These are phyloP conservation scores for Talaromyces albobiverticillius DNA, from an alignment of 2,329 filamentous ascomycete genomes.

Conservation along the genomic window DNA sequence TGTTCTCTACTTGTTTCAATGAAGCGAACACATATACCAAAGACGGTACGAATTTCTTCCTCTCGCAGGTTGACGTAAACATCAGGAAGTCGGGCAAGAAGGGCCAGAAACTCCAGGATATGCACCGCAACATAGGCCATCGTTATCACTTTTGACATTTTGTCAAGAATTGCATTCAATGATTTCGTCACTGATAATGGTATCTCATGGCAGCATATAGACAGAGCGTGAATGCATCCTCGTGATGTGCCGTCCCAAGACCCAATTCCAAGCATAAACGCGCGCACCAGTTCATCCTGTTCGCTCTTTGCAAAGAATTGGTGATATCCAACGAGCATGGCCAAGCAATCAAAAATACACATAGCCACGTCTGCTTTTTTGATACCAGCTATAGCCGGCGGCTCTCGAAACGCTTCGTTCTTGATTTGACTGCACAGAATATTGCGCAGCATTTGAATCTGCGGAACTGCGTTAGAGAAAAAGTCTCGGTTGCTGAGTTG, in stretches of 20 bases:
- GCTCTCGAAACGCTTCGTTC: slow-evolving; percentile 73
- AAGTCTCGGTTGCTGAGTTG: slow-evolving; percentile 88
- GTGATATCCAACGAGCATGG: slow-evolving; percentile 87
- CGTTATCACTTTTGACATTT: slow-evolving; percentile 95
- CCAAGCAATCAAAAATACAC: slow-evolving; percentile 81
- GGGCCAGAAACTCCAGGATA: slow-evolving; percentile 91
- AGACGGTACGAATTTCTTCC: slow-evolving; percentile 89
- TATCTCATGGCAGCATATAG: slow-evolving; percentile 92
- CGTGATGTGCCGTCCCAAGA: slow-evolving; percentile 84
- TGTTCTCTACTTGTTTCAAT: slow-evolving; percentile 79
- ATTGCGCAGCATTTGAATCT: slow-evolving; percentile 72
- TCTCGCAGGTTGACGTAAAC: slow-evolving; percentile 86
- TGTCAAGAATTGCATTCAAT: slow-evolving; percentile 80
- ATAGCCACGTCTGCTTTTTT: slow-evolving; percentile 86
- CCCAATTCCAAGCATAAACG: slow-evolving; percentile 81
- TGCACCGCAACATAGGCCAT: slow-evolving; percentile 89
- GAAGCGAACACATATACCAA: slow-evolving; percentile 92
- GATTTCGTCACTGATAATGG: slow-evolving; percentile 83
- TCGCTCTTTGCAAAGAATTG: slow-evolving; percentile 78
- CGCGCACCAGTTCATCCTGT: slow-evolving; percentile 82
- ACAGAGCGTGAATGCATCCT: slow-evolving; percentile 89
- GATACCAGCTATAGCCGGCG: slow-evolving; percentile 72
- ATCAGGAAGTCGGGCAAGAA: slow-evolving; percentile 77
- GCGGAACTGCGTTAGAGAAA: slow-evolving; percentile 69
- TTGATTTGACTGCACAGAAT: slow-evolving; percentile 81